Conservation (phyloP, 768 basidiomycete genomes). For the Macrocybe gigantea region DNA sequence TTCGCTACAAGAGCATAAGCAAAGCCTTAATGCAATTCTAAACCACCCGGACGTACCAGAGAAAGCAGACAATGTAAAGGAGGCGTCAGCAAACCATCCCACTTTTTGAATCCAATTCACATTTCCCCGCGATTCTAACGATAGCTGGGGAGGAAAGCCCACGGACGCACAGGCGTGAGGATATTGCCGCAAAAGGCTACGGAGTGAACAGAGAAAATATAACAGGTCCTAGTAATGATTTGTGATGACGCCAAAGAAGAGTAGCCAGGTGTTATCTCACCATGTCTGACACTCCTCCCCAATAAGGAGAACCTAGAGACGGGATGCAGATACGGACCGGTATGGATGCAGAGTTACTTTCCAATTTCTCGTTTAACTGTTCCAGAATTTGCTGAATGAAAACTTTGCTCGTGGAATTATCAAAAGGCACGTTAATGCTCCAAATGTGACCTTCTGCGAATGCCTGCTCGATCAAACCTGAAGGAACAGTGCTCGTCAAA, state of each 20-base stretch:
- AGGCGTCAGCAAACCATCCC: slow-evolving; percentile 74
- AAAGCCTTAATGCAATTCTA: neutral
- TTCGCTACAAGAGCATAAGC: slow-evolving; percentile 44
- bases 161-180: slow-evolving; percentile 62
- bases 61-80: slow-evolving; percentile 72
- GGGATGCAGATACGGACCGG: slow-evolving; percentile 60
- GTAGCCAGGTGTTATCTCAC: slow-evolving; percentile 30
- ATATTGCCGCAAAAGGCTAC: slow-evolving; percentile 50
- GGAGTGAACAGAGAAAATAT: slow-evolving; percentile 66
- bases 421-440: no score
- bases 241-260: neutral
- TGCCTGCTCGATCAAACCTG: neutral
- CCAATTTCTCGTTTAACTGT: slow-evolving; percentile 4
- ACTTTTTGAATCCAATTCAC: slow-evolving; percentile 72
- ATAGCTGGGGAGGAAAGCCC: slow-evolving; percentile 60
- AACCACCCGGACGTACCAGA: slow-evolving; percentile 42
- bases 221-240: slow-evolving; percentile 51
- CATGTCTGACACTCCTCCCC: slow-evolving; percentile 58
- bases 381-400: no score
- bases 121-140: slow-evolving; percentile 52
- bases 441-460: no score
- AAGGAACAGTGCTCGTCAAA: slow-evolving; percentile 57
- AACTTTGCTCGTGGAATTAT: no score
- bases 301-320: slow-evolving; percentile 54
- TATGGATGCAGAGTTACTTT: slow-evolving; percentile 14